phyloP scores from a whole-genome alignment of 2,329 filamentous ascomycete species.

The Alternaria consortialis region DNA sequence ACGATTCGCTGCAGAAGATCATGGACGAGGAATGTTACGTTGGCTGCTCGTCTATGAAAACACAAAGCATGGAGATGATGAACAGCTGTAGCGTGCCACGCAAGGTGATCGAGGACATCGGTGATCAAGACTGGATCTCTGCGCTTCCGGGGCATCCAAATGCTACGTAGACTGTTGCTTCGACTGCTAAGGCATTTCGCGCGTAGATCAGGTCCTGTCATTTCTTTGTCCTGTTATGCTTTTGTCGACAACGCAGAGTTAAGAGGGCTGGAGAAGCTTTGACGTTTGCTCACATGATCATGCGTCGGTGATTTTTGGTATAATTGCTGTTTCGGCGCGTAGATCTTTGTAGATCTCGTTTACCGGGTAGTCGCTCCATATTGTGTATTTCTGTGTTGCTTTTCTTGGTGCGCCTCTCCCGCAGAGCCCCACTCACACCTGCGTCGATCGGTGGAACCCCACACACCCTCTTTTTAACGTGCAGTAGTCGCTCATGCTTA shows the following conservation, averaged over 20 bases:
- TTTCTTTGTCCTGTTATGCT: background rate
- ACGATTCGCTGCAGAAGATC: constrained; percentile 57
- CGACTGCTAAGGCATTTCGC: background rate
- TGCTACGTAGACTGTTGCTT: background rate
- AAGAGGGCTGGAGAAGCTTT: background rate
- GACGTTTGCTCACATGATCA: background rate
- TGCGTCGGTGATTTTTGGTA: background rate
- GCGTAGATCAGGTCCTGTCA: background rate
- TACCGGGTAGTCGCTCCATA: background rate
- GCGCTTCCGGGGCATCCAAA: constrained; percentile 13
- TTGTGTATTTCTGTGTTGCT: background rate
- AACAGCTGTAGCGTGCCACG: constrained; percentile 58
- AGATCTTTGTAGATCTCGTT: background rate
- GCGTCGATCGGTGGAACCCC: background rate
- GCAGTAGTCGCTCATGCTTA: background rate
- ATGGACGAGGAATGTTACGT: constrained; percentile 51
- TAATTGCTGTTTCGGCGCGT: background rate
- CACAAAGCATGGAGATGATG: constrained; percentile 57
- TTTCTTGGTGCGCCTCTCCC: background rate
- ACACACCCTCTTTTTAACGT: constrained; percentile 1
- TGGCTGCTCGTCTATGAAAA: constrained; percentile 54
- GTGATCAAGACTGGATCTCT: constrained; percentile 42
- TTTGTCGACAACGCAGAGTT: background rate
- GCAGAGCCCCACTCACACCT: constrained; percentile 3
- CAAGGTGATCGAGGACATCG: constrained; percentile 59